phyloP scores from a whole-genome alignment of 106 monocot species.

The Iris macrosiphon region DNA sequence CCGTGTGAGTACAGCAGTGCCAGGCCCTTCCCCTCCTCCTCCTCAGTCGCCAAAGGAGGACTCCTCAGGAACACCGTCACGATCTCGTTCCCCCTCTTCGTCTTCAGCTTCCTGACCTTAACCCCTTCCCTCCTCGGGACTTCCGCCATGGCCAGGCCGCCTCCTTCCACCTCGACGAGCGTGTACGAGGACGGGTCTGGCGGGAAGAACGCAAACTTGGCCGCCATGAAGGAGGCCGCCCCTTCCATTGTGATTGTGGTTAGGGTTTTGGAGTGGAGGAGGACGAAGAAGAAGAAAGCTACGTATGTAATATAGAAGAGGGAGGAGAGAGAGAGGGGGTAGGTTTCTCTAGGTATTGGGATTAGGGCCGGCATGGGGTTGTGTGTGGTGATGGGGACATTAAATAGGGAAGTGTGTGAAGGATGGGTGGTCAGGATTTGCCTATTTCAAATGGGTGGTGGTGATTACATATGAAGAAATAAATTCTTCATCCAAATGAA shows the following conservation, averaged over 20 bases:
- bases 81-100: slow-evolving; percentile 51
- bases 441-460: too few relatives aligned
- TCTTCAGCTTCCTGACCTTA: slow-evolving; percentile 48
- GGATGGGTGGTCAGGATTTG: too few relatives aligned
- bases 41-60: slow-evolving; percentile 4
- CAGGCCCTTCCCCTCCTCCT: slow-evolving; percentile 19
- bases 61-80: slow-evolving; percentile 50
- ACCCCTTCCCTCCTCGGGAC: slow-evolving; percentile 32
- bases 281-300: too few relatives aligned
- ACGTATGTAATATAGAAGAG: too few relatives aligned
- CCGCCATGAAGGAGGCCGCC: slow-evolving; percentile 63
- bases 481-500: too few relatives aligned
- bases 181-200: slow-evolving; percentile 62
- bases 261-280: not conserved
- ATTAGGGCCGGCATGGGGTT: too few relatives aligned
- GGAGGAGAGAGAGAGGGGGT: too few relatives aligned
- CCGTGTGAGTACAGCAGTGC: slow-evolving; percentile 83
- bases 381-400: too few relatives aligned
- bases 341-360: too few relatives aligned
- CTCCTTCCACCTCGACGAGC: slow-evolving; percentile 21
- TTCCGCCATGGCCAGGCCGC: slow-evolving; percentile 34
- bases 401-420: too few relatives aligned
- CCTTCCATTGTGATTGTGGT: slow-evolving; percentile 33
- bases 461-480: too few relatives aligned
- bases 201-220: slow-evolving; percentile 85